Evolutionary conservation across 305 asterid species (phyloP).

Genomic region (Galium porrigens): DNA sequence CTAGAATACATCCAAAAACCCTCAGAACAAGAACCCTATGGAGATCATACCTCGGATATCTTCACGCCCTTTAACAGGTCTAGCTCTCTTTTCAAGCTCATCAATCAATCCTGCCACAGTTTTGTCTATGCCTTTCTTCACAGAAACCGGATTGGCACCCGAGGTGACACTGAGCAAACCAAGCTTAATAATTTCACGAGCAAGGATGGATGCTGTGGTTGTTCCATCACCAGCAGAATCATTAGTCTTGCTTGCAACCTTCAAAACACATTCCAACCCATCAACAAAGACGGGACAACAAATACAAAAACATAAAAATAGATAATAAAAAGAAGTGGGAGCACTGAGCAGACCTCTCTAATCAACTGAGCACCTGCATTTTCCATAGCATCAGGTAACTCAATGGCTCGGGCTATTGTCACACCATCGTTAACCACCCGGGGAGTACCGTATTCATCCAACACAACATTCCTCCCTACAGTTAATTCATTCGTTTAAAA

Average conservation of each 20-base stretch:
- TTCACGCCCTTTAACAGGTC: slow-evolving; percentile 90
- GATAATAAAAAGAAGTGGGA: background rate
- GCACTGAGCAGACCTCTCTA: slow-evolving; percentile 57
- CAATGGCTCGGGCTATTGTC: slow-evolving; percentile 90
- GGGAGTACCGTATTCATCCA: slow-evolving; percentile 83
- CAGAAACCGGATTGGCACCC: slow-evolving; percentile 85
- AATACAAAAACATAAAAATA: background rate
- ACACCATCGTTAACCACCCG: slow-evolving; percentile 95
- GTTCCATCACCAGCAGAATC: slow-evolving; percentile 99
- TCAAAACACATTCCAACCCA: slow-evolving; percentile 16
- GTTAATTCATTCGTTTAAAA: background rate
- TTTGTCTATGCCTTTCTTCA: slow-evolving; percentile 86
- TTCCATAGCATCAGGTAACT: slow-evolving; percentile 83
- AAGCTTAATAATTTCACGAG: slow-evolving; percentile 82
- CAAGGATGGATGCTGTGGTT: slow-evolving; percentile 78
- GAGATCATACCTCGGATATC: slow-evolving; percentile 59
- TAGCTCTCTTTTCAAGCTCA: slow-evolving; percentile 73
- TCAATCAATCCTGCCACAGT: slow-evolving; percentile 58
- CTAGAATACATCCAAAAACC: background rate
- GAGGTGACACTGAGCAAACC: slow-evolving; percentile 89
- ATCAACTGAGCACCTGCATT: slow-evolving; percentile 95
- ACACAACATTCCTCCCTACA: slow-evolving; percentile 78
- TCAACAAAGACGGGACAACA: slow-evolving; percentile 5
- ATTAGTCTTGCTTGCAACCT: slow-evolving; percentile 99
- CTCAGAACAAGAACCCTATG: background rate